A percentile compares a stretch with the other conserved stretches of the same genome.
Evolutionary conservation across 352 stramenopile genomes (phyloP).

Genomic region (Globisporangium echinulatum): DNA sequence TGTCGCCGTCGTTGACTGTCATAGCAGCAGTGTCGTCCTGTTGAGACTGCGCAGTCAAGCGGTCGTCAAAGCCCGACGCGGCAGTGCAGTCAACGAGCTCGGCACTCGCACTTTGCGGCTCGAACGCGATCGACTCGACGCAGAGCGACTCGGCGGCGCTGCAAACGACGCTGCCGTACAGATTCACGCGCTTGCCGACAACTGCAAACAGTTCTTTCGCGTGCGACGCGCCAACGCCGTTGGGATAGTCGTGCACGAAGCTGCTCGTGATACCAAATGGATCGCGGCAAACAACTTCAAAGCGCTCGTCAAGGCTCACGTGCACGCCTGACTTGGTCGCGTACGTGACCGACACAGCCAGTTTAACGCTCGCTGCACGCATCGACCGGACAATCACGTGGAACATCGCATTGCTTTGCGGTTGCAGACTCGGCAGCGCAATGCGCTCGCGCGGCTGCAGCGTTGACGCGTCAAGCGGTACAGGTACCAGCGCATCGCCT

Average conservation of each 20-base stretch:
- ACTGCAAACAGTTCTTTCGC: slow-evolving; percentile 45
- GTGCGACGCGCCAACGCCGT: slow-evolving; percentile 23
- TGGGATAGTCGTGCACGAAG: slow-evolving; percentile 65
- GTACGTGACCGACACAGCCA: slow-evolving; percentile 55
- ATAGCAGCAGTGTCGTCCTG: background rate
- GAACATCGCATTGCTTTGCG: slow-evolving; percentile 34
- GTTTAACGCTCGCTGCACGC: slow-evolving; percentile 27
- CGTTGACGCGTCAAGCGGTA: slow-evolving; percentile 35
- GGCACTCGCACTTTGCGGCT: slow-evolving; percentile 21
- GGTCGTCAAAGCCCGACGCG: slow-evolving; percentile 33
- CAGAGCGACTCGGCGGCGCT: slow-evolving; percentile 41
- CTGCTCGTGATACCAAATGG: slow-evolving; percentile 48
- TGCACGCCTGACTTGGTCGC: slow-evolving; percentile 57
- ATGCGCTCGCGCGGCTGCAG: slow-evolving; percentile 47
- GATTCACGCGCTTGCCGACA: slow-evolving; percentile 57
- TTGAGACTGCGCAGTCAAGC: background rate
- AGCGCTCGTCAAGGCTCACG: slow-evolving; percentile 60
- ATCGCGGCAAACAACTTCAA: slow-evolving; percentile 53
- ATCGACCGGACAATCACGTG: slow-evolving; percentile 54
- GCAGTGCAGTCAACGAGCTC: slow-evolving; percentile 24
- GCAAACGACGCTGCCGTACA: slow-evolving; percentile 50
- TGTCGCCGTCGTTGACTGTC: slow-evolving; percentile 26
- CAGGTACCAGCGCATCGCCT: slow-evolving; percentile 26
- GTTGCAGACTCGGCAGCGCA: slow-evolving; percentile 30
- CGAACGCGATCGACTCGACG: slow-evolving; percentile 51